These are phyloP conservation scores for Leishmania turanica DNA, from an alignment of 208 protist genomes.

Conservation along the genomic window DNA sequence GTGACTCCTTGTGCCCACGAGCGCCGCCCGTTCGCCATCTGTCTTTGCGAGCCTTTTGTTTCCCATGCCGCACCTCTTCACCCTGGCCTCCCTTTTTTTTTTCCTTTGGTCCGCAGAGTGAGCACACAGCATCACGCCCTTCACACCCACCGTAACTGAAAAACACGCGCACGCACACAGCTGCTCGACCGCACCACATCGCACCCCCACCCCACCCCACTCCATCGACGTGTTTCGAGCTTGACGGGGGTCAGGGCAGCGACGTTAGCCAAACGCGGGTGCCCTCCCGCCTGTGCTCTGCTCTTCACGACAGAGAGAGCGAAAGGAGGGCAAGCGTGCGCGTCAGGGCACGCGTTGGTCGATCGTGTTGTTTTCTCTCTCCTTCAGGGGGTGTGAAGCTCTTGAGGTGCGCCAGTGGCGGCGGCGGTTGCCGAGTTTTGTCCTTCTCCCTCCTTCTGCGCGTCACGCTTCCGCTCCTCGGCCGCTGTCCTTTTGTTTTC, in stretches of 20 bases:
- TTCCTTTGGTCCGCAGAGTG: neutral
- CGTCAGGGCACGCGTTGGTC: neutral
- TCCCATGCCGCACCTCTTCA: neutral
- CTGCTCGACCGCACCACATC: too few species aligned
- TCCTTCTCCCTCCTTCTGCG: neutral
- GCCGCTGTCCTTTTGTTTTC: neutral
- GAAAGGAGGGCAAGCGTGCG: neutral
- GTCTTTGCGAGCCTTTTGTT: neutral
- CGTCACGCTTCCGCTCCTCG: neutral
- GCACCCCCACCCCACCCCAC: neutral
- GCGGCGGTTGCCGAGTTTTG: neutral
- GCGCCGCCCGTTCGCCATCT: neutral
- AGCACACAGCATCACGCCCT: neutral
- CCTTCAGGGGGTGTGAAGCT: neutral
- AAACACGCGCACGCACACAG: too few species aligned
- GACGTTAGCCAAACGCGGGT: neutral
- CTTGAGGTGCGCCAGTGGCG: neutral
- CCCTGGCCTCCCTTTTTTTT: neutral
- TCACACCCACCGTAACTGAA: neutral
- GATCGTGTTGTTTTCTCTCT: neutral
- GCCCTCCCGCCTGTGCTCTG: constrained; percentile 6
- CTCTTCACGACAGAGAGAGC: neutral
- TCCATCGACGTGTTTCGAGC: neutral
- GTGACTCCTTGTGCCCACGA: neutral
- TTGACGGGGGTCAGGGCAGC: neutral